Evolutionary conservation across 73 alveolate species (phyloP), one percentile per base, ranked within the genome.

Genomic region (Uronychia setigera): DNA sequence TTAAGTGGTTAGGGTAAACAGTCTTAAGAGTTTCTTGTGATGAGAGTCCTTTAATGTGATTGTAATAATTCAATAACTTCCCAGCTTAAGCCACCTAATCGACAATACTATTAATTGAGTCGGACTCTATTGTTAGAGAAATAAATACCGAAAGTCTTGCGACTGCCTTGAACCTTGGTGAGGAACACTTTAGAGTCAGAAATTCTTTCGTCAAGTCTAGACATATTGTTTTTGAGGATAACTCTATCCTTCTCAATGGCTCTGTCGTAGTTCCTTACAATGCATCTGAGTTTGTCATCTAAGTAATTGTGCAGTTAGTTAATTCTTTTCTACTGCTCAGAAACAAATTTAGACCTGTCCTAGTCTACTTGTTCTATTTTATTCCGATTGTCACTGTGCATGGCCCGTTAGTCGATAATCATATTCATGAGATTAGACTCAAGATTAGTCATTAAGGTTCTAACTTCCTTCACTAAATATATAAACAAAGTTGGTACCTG

Each of bases 1-100:
- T 78, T 57, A 84, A 29, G 58, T 90, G 95, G 77, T 84, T 90
- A 0, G 95, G 95, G 59, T 90, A 90, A 27, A 90, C 91, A 32
- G 85, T 75, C 29, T 85, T 85, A 74, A 59, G 78, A 9, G 82
- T 79, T 32, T 90, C 95, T 35, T 74, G 84, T 26, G 87, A 58
- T 29, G 60, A 33, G 74, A 67, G 33, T 29, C 83, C 58, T 80
- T 89, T 84, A 0, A 90, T 9, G 25, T 90, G 86, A 77, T 90
- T 90, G 78, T 78, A 90, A 46, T 85, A 78, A 59, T 84, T 90
- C 31, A 90, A 85, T 30, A 85, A 35, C 32, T 85, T 81, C 30
- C 92, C 95, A 74, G 92, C 87, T 28, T 58, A 31, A 33, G 35
- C 32, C 25, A 90, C 92, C 57, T 90, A 82, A 11, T 85, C 95